phyloP scores from a whole-genome alignment of 495 filamentous ascomycete genomes.

The Astrothelium subdiscretum region DNA sequence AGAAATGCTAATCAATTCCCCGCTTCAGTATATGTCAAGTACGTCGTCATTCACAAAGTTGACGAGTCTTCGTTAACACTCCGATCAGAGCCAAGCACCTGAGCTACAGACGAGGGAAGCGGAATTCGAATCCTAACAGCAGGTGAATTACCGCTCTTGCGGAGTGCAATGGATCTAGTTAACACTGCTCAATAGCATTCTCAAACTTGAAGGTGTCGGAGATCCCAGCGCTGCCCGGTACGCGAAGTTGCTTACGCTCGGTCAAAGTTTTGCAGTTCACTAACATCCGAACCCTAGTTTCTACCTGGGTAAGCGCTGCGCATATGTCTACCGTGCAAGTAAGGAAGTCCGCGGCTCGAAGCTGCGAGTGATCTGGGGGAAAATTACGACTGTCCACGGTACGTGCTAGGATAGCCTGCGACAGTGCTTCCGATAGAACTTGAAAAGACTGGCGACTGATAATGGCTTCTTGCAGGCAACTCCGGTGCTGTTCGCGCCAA shows the following conservation, averaged over 20 bases:
- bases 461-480: slow-evolving; percentile 51
- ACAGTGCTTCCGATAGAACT: background rate
- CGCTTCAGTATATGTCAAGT: background rate
- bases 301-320: slow-evolving; percentile 91
- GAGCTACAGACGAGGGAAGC: slow-evolving; percentile 84
- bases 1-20: background rate
- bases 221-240: slow-evolving; percentile 74
- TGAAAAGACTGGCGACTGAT: background rate
- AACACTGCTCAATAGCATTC: slow-evolving; percentile 33
- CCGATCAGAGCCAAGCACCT: slow-evolving; percentile 72
- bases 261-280: background rate
- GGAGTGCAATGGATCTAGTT: background rate
- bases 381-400: slow-evolving; percentile 92
- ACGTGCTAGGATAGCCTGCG: slow-evolving; percentile 15
- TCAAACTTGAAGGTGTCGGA: slow-evolving; percentile 95
- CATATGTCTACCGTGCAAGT: slow-evolving; percentile 91
- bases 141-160: background rate
- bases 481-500: slow-evolving; percentile 92
- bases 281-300: slow-evolving; percentile 41
- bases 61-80: slow-evolving; percentile 1
- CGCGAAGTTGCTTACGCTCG: slow-evolving; percentile 23
- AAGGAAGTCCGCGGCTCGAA: slow-evolving; percentile 89
- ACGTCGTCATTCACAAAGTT: background rate
- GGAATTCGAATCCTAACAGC: slow-evolving; percentile 72
- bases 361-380: slow-evolving; percentile 98